A percentile compares a stretch with the other conserved stretches of the same genome.
These are phyloP conservation scores for Pulveroboletus sp. DNA, from an alignment of 768 basidiomycete genomes.

Conservation along the genomic window DNA sequence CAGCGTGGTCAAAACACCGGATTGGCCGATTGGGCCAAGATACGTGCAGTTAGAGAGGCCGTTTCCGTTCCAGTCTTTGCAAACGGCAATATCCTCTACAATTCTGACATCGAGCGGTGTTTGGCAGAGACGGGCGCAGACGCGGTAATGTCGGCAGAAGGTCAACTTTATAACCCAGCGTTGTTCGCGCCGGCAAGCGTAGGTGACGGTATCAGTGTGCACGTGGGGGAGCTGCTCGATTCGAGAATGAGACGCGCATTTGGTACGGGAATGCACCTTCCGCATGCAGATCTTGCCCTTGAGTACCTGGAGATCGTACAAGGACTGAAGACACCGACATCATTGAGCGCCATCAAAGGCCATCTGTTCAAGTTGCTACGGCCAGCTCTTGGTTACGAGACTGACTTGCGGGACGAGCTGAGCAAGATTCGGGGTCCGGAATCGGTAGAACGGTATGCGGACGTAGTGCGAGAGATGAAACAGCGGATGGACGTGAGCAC, in stretches of 20 bases:
- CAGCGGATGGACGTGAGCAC: constrained; percentile 48
- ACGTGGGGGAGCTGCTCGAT: not conserved
- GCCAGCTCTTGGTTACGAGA: constrained; percentile 61
- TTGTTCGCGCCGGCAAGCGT: constrained; percentile 47
- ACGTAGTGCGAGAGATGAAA: constrained; percentile 57
- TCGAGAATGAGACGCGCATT: constrained; percentile 17
- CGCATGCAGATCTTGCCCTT: constrained; percentile 63
- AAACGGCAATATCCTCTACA: constrained; percentile 91
- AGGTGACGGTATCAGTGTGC: constrained; percentile 8
- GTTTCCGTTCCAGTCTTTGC: constrained; percentile 93
- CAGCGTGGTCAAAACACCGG: constrained; percentile 87
- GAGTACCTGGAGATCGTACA: constrained; percentile 84
- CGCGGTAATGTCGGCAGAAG: constrained; percentile 94
- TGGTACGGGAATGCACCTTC: constrained; percentile 46
- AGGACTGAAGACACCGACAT: constrained; percentile 56
- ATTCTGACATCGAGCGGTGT: constrained; percentile 77
- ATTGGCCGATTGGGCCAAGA: constrained; percentile 85
- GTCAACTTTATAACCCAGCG: constrained; percentile 88
- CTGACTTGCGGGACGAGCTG: constrained; percentile 69
- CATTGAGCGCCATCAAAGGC: constrained; percentile 75
- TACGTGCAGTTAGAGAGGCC: constrained; percentile 84
- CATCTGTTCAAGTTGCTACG: constrained; percentile 92
- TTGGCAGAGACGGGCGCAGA: constrained; percentile 82
- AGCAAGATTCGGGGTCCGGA: constrained; percentile 42
- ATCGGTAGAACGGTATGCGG: constrained; percentile 37